Evolutionary conservation across 208 protist species (phyloP).

Genomic region (Leishmania tarentolae): DNA sequence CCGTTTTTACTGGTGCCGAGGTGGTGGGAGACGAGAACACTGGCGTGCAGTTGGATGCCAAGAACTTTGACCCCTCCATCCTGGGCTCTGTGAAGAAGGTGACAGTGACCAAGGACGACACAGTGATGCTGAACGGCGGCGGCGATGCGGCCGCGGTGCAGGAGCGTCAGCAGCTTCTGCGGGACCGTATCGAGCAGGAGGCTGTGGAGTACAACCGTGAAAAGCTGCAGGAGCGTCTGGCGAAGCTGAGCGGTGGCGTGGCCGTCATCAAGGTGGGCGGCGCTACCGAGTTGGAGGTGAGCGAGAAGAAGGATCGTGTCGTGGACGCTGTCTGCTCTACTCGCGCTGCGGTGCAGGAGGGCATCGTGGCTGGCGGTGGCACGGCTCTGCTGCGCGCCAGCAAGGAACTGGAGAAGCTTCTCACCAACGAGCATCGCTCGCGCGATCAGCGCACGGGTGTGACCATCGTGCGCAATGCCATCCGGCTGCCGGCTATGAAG

Average conservation of each 20-base stretch:
- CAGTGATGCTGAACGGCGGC: slow-evolving; percentile 96
- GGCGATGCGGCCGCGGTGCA: slow-evolving; percentile 91
- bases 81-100: slow-evolving; percentile 88
- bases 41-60: slow-evolving; percentile 83
- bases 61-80: slow-evolving; percentile 73
- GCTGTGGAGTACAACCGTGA: slow-evolving; percentile 96
- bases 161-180: slow-evolving; percentile 94
- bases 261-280: slow-evolving; percentile 98
- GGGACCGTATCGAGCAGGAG: slow-evolving; percentile 83
- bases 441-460: slow-evolving; percentile 97
- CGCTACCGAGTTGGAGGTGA: slow-evolving; percentile 98
- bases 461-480: slow-evolving; percentile 93
- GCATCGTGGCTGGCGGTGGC: slow-evolving; percentile 98
- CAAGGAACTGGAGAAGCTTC: slow-evolving; percentile 71
- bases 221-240: slow-evolving; percentile 98
- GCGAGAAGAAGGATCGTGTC: slow-evolving; percentile 99
- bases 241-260: slow-evolving; percentile 97
- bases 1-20: slow-evolving; percentile 96
- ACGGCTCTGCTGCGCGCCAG: slow-evolving; percentile 95
- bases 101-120: slow-evolving; percentile 97
- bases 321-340: slow-evolving; percentile 99
- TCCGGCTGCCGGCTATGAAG: slow-evolving; percentile 91
- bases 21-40: slow-evolving; percentile 93
- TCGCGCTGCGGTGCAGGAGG: slow-evolving; percentile 98
- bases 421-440: slow-evolving; percentile 67